Evolutionary conservation across 1,139 yeast genomes (phyloP).

Genomic region (Arxiozyma bovina): DNA sequence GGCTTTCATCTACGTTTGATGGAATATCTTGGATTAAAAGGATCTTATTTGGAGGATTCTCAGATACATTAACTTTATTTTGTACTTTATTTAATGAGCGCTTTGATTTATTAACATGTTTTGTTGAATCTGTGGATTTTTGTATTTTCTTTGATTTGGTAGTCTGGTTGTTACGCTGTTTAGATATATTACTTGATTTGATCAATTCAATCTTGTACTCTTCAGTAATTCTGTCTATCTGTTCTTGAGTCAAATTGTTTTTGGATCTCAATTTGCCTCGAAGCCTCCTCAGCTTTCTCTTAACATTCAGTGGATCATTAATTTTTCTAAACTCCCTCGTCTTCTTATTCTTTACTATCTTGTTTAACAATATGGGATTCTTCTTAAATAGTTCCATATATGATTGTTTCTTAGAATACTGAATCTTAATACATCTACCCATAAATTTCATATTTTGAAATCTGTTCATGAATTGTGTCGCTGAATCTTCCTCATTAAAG

Average conservation of each 20-base stretch:
- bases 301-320: constrained; percentile 15
- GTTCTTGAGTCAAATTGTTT: constrained; percentile 11
- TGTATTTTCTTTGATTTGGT: background rate
- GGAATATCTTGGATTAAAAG: constrained; percentile 64
- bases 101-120: background rate
- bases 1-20: constrained; percentile 35
- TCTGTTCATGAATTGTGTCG: constrained; percentile 42
- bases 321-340: constrained; percentile 5
- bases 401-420: constrained; percentile 35
- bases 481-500: constrained; percentile 38
- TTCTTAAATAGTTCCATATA: constrained; percentile 16
- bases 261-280: constrained; percentile 18
- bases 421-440: constrained; percentile 45
- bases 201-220: background rate
- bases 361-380: constrained; percentile 16
- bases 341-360: constrained; percentile 12
- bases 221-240: constrained; percentile 9
- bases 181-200: constrained; percentile 11
- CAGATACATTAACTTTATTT: constrained; percentile 4
- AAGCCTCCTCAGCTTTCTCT: constrained; percentile 22
- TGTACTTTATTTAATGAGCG: background rate
- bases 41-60: constrained; percentile 56
- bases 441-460: constrained; percentile 38
- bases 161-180: constrained; percentile 27
- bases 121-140: background rate